Percentiles rank a stretch among this genome's conserved stretches.
Conservation (phyloP, 257 asterid species). For the Rauvolfia tetraphylla region DNA sequence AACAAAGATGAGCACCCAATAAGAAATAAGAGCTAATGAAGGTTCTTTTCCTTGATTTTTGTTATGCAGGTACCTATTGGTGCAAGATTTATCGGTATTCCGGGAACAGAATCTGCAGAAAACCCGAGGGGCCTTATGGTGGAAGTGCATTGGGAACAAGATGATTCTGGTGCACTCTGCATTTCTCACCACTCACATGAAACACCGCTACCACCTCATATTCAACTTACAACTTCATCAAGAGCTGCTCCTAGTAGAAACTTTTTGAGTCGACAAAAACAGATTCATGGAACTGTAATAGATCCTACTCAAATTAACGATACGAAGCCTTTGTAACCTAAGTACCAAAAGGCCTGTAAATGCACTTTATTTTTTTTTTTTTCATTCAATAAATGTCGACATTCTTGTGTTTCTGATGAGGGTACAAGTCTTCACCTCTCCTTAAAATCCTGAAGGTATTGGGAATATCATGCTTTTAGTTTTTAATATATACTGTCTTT, state of each 20-base stretch:
- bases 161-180: slow-evolving; percentile 82
- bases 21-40: neutral
- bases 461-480: too few species aligned
- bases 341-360: neutral
- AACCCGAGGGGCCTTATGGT: slow-evolving; percentile 67
- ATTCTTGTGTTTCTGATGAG: too few species aligned
- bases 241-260: slow-evolving; percentile 21
- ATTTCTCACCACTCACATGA: slow-evolving; percentile 64
- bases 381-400: neutral
- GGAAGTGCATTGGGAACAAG: slow-evolving; percentile 87
- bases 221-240: slow-evolving; percentile 38
- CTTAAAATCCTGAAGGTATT: too few species aligned
- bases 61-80: slow-evolving; percentile 69
- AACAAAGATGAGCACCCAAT: neutral
- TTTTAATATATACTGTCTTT: too few species aligned
- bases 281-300: slow-evolving; percentile 55
- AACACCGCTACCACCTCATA: slow-evolving; percentile 56
- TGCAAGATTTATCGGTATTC: slow-evolving; percentile 69
- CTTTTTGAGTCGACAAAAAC: slow-evolving; percentile 26
- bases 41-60: neutral
- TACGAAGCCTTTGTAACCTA: neutral
- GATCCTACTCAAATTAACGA: slow-evolving; percentile 60
- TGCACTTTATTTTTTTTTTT: neutral
- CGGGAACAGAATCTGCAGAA: slow-evolving; percentile 60
- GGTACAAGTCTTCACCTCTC: too few species aligned